Base-by-base conservation (phyloP, 306 rosid genomes). In the Comarum palustre region DNA sequence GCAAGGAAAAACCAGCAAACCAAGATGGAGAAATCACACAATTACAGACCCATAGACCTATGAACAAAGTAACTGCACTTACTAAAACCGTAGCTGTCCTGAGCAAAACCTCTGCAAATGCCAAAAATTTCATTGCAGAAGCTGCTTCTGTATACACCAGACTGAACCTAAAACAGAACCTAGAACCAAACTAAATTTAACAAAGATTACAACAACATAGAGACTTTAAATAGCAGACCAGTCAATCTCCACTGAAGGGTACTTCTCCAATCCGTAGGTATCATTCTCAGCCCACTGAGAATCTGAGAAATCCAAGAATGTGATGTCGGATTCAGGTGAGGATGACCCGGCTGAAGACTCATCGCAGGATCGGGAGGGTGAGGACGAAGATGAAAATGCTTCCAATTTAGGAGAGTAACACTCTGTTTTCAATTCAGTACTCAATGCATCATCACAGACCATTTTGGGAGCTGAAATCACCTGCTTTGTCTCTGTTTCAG, bases 211-310 rank as follows among this genome's bases (percentile, higher is more conserved):
- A 69, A 52, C 2, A 42, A 15, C 10, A 74, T 39, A 52, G 5
- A 24, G 4, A 20, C 20, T 66, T 84, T 71, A 89, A 36, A 91
- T 73, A 57, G 97, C 91, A 31, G 81, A 87, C 99, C 97, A 94
- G 66, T 91, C 99, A 74, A 91, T 94, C 81, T 94, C 99, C 66
- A 88, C 85, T 0, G 99, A 91, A 77, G 97, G 95, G 68, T 11
- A 91, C 86, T 91, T 94, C 70, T 83, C 93, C 86, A 91, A 73
- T 73, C 86, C 83, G n/a, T 86, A 88, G 27, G 61, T 78, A 43
- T 78, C 81, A 0, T 22, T 79, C 22, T 86, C 88, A 8, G 82
- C 89, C 87, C 88, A 87, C 20, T 75, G 72, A 36, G 69, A 79
- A 77, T 79, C 87, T 1, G 87, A 66, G 75, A 93, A 87, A 76